Evolutionary conservation across 805 yeast genomes (phyloP).

Genomic region (Cyberlindnera japonica): DNA sequence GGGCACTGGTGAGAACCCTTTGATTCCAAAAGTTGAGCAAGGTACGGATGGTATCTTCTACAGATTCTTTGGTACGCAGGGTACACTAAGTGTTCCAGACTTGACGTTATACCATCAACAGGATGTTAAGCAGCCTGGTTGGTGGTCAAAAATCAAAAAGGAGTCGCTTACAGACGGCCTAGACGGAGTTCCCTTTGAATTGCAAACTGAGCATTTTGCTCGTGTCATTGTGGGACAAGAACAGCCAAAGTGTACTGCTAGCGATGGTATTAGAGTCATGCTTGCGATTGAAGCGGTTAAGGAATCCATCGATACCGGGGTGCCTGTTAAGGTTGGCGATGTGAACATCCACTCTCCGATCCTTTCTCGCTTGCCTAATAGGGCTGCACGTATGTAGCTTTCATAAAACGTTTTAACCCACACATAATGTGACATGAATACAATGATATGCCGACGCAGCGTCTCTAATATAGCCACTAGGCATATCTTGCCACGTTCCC

Average conservation of each 20-base stretch:
- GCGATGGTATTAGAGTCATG: constrained; percentile 19
- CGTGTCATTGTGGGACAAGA: constrained; percentile 12
- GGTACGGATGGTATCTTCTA: constrained; percentile 19
- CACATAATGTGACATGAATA: too few relatives aligned
- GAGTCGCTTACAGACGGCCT: constrained; percentile 5
- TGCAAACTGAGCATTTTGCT: constrained; percentile 19
- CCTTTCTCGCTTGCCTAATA: background rate
- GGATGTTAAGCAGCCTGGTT: constrained; percentile 12
- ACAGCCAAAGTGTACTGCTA: constrained; percentile 13
- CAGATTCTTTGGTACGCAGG: constrained; percentile 19
- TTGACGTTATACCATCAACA: constrained; percentile 16
- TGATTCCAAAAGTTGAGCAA: constrained; percentile 11
- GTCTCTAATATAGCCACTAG: too few relatives aligned
- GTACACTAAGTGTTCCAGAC: constrained; percentile 17
- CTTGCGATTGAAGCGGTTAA: constrained; percentile 16
- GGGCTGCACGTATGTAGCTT: constrained; percentile 8
- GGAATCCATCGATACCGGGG: constrained; percentile 12
- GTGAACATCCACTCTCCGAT: background rate
- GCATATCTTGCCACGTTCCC: too few relatives aligned
- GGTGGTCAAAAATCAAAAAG: constrained; percentile 16
- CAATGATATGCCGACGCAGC: too few relatives aligned
- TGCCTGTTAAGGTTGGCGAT: constrained; percentile 10
- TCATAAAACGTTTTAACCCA: background rate
- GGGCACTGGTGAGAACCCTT: constrained; percentile 24
- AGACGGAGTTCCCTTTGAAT: constrained; percentile 15